Conservation (phyloP, 306 rosid species). For the Rosa lucieae region DNA sequence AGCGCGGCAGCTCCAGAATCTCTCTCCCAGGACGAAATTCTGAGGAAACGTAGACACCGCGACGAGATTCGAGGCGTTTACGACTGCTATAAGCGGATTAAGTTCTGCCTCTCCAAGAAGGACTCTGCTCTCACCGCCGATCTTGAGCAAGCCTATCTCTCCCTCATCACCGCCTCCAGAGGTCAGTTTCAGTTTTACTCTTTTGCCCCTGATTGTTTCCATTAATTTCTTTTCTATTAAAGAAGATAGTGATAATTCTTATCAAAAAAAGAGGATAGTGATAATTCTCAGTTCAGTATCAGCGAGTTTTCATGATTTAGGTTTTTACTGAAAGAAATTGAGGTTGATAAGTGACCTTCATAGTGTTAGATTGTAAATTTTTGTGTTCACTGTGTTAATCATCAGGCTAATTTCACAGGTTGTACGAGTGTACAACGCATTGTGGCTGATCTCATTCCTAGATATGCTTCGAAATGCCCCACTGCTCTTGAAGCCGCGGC, state of each 20-base stretch:
- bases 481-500: conserved; percentile 87
- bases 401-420: conserved; percentile 52
- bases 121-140: conserved; percentile 39
- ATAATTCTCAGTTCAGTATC: not conserved
- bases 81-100: conserved; percentile 53
- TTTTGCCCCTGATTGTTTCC: not conserved
- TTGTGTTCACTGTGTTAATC: conserved; percentile 22
- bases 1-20: conserved; percentile 37
- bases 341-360: not conserved
- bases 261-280: not conserved
- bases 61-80: conserved; percentile 59
- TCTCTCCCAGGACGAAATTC: conserved; percentile 50
- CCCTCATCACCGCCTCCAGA: conserved; percentile 56
- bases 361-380: not conserved
- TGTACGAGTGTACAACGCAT: conserved; percentile 80
- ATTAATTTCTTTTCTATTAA: not conserved
- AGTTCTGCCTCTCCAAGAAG: conserved; percentile 41
- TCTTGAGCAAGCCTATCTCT: conserved; percentile 53
- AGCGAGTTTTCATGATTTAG: not conserved
- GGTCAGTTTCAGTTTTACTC: conserved; percentile 34
- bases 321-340: not conserved
- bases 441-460: conserved; percentile 89
- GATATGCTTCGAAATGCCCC: conserved; percentile 79
- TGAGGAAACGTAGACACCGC: conserved; percentile 41
- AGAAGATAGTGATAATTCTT: not conserved